Percentiles rank a stretch among this genome's conserved stretches.
Evolutionary conservation across 768 basidiomycete genomes (phyloP).

Genomic region (Leccinum ochraceum): DNA sequence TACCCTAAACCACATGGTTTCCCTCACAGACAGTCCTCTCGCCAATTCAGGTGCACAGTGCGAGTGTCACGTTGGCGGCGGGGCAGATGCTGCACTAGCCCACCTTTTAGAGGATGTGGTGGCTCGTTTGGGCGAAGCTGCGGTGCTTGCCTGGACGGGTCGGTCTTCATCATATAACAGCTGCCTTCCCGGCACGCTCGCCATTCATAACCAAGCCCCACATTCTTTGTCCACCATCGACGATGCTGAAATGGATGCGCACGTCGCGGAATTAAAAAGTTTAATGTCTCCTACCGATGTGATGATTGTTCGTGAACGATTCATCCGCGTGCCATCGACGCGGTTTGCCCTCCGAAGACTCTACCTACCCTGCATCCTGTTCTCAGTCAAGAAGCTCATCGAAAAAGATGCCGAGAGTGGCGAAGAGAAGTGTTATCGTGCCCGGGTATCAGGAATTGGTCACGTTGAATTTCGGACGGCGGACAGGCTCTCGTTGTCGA

Average conservation of each 20-base stretch:
- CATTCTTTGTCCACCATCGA: too few relatives aligned
- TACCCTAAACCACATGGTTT: neutral
- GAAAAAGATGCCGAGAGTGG: neutral
- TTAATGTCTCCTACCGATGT: neutral
- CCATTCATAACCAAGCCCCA: neutral
- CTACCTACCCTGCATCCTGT: constrained; percentile 14
- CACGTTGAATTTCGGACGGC: constrained; percentile 4
- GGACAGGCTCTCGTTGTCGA: neutral
- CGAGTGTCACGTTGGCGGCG: constrained; percentile 7
- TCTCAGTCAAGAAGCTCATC: constrained; percentile 3
- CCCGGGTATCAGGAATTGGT: constrained; percentile 4
- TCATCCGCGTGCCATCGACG: neutral
- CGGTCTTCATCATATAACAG: constrained; percentile 15
- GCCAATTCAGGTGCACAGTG: neutral
- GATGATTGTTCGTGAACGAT: neutral
- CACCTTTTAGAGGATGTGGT: constrained; percentile 17
- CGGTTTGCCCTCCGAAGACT: constrained; percentile 6
- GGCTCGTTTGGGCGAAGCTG: constrained; percentile 2
- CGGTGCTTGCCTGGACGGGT: constrained; percentile 14
- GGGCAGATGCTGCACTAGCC: constrained; percentile 2
- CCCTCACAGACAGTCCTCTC: neutral
- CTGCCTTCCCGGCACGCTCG: constrained; percentile 9
- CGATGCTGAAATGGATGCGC: neutral
- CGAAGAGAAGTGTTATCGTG: neutral
- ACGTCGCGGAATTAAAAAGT: neutral